Conservation (phyloP, 345 rosid species). For the Isatis tinctoria region DNA sequence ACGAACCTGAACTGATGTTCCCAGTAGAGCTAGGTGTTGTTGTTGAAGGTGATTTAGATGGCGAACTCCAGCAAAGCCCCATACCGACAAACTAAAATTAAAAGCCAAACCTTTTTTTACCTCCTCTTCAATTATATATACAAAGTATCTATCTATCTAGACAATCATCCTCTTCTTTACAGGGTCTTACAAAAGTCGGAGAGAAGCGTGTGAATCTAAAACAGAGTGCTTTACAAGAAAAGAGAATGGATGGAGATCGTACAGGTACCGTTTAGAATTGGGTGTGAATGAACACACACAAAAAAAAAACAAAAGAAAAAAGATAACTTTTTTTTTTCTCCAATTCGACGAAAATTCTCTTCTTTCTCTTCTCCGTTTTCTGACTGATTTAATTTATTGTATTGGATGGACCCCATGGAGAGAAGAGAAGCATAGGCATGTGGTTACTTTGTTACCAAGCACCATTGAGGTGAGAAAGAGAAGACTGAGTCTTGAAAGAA, state of each 20-base stretch:
- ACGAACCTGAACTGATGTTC: slow-evolving; percentile 54
- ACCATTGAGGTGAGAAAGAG: not conserved
- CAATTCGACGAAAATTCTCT: slow-evolving; percentile 16
- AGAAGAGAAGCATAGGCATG: not conserved
- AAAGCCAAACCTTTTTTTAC: not conserved
- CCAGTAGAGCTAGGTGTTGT: slow-evolving; percentile 51
- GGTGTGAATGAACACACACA: slow-evolving; percentile 27
- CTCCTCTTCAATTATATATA: not conserved
- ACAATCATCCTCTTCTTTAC: not conserved
- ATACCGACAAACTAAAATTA: slow-evolving; percentile 21
- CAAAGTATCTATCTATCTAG: not conserved
- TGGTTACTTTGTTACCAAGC: not conserved
- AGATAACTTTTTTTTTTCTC: not conserved
- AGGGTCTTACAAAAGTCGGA: slow-evolving; percentile 1
- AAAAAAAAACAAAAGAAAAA: not conserved
- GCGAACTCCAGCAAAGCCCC: slow-evolving; percentile 71
- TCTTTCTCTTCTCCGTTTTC: not conserved
- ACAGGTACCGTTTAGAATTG: slow-evolving; percentile 2
- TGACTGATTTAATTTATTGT: not conserved
- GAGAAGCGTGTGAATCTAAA: slow-evolving; percentile 18
- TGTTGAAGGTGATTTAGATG: slow-evolving; percentile 34
- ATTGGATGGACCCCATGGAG: not conserved
- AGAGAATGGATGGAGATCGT: not conserved
- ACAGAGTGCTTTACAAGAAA: slow-evolving; percentile 26
- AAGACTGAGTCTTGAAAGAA: slow-evolving; percentile 3